Evolutionary conservation across 257 asterid genomes (phyloP).

Genomic region (Ehretia macrophylla): DNA sequence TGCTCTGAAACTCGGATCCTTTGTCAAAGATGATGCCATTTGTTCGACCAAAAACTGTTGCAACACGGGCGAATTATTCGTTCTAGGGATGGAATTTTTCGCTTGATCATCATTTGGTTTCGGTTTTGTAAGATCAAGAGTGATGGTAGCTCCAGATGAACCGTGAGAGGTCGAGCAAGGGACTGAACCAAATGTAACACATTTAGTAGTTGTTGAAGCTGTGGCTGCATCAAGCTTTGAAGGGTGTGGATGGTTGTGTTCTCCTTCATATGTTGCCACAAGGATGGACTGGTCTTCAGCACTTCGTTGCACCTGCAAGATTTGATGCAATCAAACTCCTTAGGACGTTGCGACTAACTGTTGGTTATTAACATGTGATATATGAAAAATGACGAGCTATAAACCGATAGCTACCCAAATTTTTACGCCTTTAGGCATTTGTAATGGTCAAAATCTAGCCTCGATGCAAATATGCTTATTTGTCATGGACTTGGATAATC

Average conservation of each 20-base stretch:
- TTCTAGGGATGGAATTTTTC: constrained; percentile 16
- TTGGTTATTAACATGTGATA: too few species aligned
- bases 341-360: too few species aligned
- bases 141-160: constrained; percentile 38
- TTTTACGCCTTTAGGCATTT: too few species aligned
- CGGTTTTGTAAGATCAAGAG: constrained; percentile 62
- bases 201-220: constrained; percentile 21
- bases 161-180: constrained; percentile 40
- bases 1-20: constrained; percentile 85
- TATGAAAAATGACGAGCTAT: too few species aligned
- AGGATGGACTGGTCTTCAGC: constrained; percentile 64
- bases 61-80: constrained; percentile 35
- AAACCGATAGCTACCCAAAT: too few species aligned
- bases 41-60: constrained; percentile 68
- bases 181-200: constrained; percentile 26
- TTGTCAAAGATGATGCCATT: constrained; percentile 85
- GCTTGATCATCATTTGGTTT: constrained; percentile 25
- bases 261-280: constrained; percentile 89
- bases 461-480: too few species aligned
- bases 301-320: constrained; percentile 67
- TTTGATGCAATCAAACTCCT: neutral
- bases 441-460: too few species aligned
- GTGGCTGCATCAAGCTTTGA: constrained; percentile 38
- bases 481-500: too few species aligned
- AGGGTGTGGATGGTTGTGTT: constrained; percentile 73